These are phyloP conservation scores for Fusarium camptoceras DNA, from an alignment of 2,329 filamentous ascomycete species.

Conservation along the genomic window DNA sequence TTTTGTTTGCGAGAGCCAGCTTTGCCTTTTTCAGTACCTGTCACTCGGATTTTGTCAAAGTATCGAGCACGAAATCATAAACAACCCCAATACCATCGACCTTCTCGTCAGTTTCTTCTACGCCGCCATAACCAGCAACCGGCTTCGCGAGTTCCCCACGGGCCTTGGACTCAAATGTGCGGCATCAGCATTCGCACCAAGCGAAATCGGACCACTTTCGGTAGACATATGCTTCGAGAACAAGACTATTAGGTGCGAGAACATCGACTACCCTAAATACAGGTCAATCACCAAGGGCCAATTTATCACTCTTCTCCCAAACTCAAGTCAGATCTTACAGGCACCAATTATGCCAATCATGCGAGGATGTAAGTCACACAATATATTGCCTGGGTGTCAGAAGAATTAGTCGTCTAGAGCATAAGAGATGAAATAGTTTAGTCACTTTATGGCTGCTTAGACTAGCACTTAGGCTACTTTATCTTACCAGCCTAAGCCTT, in stretches of 20 bases:
- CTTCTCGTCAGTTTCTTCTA: constrained; percentile 87
- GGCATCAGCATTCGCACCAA: constrained; percentile 9
- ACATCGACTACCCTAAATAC: constrained; percentile 25
- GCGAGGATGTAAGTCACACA: constrained; percentile 17
- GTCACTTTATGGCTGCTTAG: no score
- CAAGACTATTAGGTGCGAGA: constrained; percentile 25
- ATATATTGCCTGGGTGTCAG: no score
- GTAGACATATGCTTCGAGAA: constrained; percentile 32
- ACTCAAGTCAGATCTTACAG: not conserved
- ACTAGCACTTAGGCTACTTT: no score
- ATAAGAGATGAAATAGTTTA: not conserved
- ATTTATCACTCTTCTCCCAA: constrained; percentile 30
- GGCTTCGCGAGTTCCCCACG: constrained; percentile 58
- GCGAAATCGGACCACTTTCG: not conserved
- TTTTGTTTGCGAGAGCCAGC: constrained; percentile 78
- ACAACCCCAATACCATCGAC: constrained; percentile 85
- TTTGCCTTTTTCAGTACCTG: constrained; percentile 92
- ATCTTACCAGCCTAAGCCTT: no score
- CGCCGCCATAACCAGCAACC: constrained; percentile 58
- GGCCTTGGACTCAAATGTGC: constrained; percentile 56
- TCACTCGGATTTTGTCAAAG: constrained; percentile 85
- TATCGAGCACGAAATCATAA: constrained; percentile 84
- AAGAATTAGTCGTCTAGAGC: not conserved
- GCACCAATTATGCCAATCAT: constrained; percentile 7
- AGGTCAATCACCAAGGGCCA: constrained; percentile 34